Conservation (phyloP, 768 basidiomycete species). For the Lentinula guzmanii region DNA sequence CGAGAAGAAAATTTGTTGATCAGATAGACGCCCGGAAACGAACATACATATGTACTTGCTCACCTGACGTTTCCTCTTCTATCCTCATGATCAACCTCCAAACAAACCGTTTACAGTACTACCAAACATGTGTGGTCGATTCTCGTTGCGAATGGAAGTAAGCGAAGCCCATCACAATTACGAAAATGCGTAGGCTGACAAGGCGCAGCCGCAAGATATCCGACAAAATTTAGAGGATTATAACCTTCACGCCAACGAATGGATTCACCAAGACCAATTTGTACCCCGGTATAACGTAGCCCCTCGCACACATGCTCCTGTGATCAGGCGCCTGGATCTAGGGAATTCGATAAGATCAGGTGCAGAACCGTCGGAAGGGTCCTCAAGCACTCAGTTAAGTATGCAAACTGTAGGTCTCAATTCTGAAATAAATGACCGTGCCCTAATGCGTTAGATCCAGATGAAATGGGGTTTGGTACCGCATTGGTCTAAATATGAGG, state of each 20-base stretch:
- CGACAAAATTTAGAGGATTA: slow-evolving; percentile 33
- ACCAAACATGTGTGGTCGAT: slow-evolving; percentile 56
- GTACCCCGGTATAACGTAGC: slow-evolving; percentile 77
- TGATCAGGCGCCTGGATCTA: slow-evolving; percentile 45
- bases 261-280: slow-evolving; percentile 57
- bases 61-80: background rate
- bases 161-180: slow-evolving; percentile 11
- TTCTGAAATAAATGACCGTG: too few relatives aligned
- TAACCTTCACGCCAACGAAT: slow-evolving; percentile 44
- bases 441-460: background rate
- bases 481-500: slow-evolving; percentile 74
- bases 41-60: background rate
- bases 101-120: too few relatives aligned
- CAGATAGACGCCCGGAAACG: background rate
- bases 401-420: slow-evolving; percentile 44
- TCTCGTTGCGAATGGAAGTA: slow-evolving; percentile 46
- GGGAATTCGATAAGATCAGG: background rate
- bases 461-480: slow-evolving; percentile 93
- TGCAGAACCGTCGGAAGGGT: background rate
- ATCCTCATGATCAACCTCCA: too few relatives aligned
- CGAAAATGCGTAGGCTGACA: background rate
- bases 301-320: slow-evolving; percentile 72
- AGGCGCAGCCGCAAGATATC: slow-evolving; percentile 32
- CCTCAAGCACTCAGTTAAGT: slow-evolving; percentile 26
- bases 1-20: background rate